Evolutionary conservation across 208 protist species (phyloP).

Genomic region (Leishmania tarentolae): DNA sequence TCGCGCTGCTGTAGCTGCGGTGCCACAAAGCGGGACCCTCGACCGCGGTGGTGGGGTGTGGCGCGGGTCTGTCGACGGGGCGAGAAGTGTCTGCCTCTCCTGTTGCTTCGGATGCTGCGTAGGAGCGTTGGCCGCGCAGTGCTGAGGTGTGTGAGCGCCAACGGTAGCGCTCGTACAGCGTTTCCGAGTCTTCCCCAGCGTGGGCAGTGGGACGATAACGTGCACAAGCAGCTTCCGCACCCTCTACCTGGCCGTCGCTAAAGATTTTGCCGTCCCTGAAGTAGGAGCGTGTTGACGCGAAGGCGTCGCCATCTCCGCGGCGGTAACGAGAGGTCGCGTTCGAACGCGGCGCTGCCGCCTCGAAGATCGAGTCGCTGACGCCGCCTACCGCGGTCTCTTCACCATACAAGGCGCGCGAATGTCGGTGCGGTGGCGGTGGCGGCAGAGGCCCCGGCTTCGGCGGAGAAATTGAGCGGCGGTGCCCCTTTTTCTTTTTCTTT

Average conservation of each 20-base stretch:
- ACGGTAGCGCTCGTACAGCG: background rate
- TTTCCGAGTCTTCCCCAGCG: background rate
- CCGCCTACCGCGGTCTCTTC: background rate
- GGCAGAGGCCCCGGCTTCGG: constrained; percentile 4
- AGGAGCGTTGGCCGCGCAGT: background rate
- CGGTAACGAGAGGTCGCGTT: background rate
- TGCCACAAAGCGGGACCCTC: background rate
- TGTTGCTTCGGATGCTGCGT: background rate
- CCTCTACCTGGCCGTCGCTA: background rate
- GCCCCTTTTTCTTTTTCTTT: constrained; percentile 16
- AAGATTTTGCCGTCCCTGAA: constrained; percentile 1
- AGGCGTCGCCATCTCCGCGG: background rate
- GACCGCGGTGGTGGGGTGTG: background rate
- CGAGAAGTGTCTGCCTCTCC: constrained; percentile 10
- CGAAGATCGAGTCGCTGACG: background rate
- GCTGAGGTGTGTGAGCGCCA: constrained; percentile 1
- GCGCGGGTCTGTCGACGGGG: background rate
- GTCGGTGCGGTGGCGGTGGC: constrained; percentile 1
- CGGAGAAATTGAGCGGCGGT: constrained; percentile 1
- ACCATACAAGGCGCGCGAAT: background rate
- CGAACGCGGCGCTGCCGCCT: background rate
- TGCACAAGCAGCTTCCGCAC: background rate
- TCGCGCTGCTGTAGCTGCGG: constrained; percentile 12
- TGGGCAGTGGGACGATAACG: background rate
- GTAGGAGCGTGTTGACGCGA: background rate